Evolutionary conservation across 2,329 filamentous ascomycete species (phyloP).

Genomic region (Colletotrichum sp.): DNA sequence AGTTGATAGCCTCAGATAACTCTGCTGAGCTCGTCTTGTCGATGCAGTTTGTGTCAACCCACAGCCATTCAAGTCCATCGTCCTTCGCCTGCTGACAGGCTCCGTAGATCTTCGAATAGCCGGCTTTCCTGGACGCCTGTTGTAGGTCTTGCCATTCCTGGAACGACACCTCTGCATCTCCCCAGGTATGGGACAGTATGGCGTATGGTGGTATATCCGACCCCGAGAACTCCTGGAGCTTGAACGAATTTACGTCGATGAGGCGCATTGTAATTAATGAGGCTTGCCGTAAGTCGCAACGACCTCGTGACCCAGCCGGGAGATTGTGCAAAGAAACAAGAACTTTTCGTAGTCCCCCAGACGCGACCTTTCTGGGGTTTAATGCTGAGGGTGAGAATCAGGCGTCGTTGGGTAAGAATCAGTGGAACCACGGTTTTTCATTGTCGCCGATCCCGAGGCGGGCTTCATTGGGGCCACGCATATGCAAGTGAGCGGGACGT

Average conservation of each 20-base stretch:
- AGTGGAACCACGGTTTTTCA: background rate
- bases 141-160: constrained; percentile 3
- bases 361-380: background rate
- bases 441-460: background rate
- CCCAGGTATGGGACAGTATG: constrained; percentile 35
- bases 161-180: constrained; percentile 29
- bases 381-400: background rate
- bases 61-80: background rate
- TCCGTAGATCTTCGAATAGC: background rate
- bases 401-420: background rate
- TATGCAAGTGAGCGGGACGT: background rate
- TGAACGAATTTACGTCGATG: background rate
- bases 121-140: background rate
- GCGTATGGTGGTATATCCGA: constrained; percentile 27
- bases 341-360: background rate
- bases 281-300: background rate
- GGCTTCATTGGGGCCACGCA: background rate
- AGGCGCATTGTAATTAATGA: background rate
- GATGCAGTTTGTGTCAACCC: background rate
- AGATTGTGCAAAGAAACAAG: background rate
- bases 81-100: background rate
- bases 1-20: background rate
- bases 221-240: background rate
- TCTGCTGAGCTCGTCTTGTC: constrained; percentile 6
- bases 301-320: background rate